Evolutionary conservation across 192 early-diverging fungal species (phyloP).

Genomic region (Tieghemiomyces parasiticus): DNA sequence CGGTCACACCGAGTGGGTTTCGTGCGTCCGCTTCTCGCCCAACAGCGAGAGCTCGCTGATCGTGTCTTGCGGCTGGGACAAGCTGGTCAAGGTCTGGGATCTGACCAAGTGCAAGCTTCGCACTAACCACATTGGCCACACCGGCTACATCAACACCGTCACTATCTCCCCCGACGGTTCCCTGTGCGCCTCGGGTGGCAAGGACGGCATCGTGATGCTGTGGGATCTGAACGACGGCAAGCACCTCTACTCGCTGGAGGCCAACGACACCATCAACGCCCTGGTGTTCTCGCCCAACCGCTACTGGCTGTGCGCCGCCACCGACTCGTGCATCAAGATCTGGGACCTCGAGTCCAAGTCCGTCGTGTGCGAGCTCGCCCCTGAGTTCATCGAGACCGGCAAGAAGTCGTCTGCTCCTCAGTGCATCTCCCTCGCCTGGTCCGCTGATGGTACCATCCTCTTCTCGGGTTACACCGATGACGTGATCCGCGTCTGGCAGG

Average conservation of each 20-base stretch:
- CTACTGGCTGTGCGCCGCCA: conserved; percentile 99
- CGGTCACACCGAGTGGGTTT: conserved; percentile 97
- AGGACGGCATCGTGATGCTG: conserved; percentile 97
- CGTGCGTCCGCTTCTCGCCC: conserved; percentile 98
- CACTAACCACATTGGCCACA: conserved; percentile 99
- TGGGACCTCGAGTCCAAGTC: conserved; percentile 99
- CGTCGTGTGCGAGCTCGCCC: conserved; percentile 82
- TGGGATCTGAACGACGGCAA: conserved; percentile 99
- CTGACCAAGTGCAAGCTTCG: conserved; percentile 95
- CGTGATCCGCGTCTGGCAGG: conserved; percentile 69
- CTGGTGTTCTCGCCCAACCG: conserved; percentile 98
- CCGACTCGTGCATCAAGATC: conserved; percentile 91
- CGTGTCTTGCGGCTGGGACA: conserved; percentile 98
- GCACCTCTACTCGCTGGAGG: conserved; percentile 99
- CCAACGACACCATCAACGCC: conserved; percentile 90
- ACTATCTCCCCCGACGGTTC: conserved; percentile 99
- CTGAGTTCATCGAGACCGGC: conserved; percentile 53
- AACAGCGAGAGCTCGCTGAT: conserved; percentile 97
- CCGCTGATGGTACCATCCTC: conserved; percentile 92
- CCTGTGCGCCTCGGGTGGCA: conserved; percentile 98
- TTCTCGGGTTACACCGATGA: conserved; percentile 97
- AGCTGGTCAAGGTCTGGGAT: conserved; percentile 99
- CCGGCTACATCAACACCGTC: conserved; percentile 94
- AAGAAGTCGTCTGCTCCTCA: conserved; percentile 66
- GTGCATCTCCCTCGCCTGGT: conserved; percentile 97